These are phyloP conservation scores for Aureobasidium lini DNA, from an alignment of 2,329 filamentous ascomycete species.

Conservation along the genomic window DNA sequence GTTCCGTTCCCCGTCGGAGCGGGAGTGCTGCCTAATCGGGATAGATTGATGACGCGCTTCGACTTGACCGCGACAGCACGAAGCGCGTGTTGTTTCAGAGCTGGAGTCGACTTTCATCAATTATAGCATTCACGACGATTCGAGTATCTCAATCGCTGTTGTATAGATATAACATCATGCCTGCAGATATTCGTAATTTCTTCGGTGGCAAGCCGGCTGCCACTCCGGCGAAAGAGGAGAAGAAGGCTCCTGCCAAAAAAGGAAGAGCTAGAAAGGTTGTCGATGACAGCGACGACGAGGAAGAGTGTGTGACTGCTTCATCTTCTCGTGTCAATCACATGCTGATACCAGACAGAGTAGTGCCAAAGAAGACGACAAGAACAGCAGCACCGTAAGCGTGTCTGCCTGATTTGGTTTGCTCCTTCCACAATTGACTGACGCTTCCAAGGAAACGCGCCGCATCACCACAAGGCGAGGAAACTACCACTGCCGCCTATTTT, in stretches of 20 bases:
- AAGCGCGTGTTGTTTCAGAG: neutral
- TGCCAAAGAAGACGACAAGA: constrained; percentile 49
- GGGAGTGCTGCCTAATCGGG: constrained; percentile 1
- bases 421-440: constrained; percentile 6
- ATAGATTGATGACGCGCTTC: constrained; percentile 10
- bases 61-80: neutral
- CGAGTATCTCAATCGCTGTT: neutral
- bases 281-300: constrained; percentile 73
- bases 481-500: constrained; percentile 58
- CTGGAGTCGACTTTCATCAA: neutral
- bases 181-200: constrained; percentile 80
- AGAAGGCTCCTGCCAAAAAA: constrained; percentile 35
- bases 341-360: constrained; percentile 30
- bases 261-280: constrained; percentile 58
- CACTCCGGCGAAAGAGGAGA: constrained; percentile 38
- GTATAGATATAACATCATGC: constrained; percentile 46
- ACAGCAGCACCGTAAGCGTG: constrained; percentile 13
- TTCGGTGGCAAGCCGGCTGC: constrained; percentile 69
- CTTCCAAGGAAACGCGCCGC: constrained; percentile 39
- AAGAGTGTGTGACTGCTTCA: constrained; percentile 23
- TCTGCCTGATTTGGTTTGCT: constrained; percentile 24
- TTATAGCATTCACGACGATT: neutral
- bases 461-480: constrained; percentile 47
- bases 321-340: neutral
- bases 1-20: neutral